Evolutionary conservation across 2,329 filamentous ascomycete species (phyloP), one percentile per base, ranked within the genome.

Genomic region (Ophiostoma perfectum): DNA sequence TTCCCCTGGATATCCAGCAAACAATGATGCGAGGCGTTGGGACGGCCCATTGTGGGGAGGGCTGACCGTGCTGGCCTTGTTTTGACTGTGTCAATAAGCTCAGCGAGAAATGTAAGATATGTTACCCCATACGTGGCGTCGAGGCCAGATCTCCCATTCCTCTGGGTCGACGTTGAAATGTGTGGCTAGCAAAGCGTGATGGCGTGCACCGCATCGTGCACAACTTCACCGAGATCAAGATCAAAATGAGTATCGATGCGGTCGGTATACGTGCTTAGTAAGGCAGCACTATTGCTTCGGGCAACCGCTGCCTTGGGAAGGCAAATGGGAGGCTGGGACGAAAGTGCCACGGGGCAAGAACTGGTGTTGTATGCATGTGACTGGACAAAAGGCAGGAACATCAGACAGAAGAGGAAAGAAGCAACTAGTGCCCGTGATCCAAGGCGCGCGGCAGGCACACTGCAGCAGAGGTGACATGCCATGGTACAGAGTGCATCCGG

Each of bases 131-230:
- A 27, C 27, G 27, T 27, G 27, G 27, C 27, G 27, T 55, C n/a
- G 12, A 55, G 49, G 49, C n/a, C 49, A 36, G 49, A 55, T 55
- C 18, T 55, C 49, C 49, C 49, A 55, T 55, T 55, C 49, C 49
- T 55, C n/a, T 55, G n/a, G n/a, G 27, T 27, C n/a, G 8, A 16
- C 12, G n/a, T 55, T 55, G 49, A 55, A 27, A 36, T 55, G 18
- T 55, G 49, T 27, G 49, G n/a, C 49, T 8, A 18, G 18, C 27
- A 27, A 27, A 27, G 2, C 27, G 27, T 27, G 27, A 27, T 27
- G 27, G 27, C 27, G 27, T 27, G 27, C 27, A 18, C 6, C 27
- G 49, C n/a, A 18, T 55, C n/a, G 5, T 55, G n/a, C n/a, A 55
- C 4, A 18, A 27, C 8, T 8, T 27, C 49, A 4, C 3, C 49